Evolutionary conservation across 108 stramenopile species (phyloP).

Genomic region (Nannochloropsis gaditana): DNA sequence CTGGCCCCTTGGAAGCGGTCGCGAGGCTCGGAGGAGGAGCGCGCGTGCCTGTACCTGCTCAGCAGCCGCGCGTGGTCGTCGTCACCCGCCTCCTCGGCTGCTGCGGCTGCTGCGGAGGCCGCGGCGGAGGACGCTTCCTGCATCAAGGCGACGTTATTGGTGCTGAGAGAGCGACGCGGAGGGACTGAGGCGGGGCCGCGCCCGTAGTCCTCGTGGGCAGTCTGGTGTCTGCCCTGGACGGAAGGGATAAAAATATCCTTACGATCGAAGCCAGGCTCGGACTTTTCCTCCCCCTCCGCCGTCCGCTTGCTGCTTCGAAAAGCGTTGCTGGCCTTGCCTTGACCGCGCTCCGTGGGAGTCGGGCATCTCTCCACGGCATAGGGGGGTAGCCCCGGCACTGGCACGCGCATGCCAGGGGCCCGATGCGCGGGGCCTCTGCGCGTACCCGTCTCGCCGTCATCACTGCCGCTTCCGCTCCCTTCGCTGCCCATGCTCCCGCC

Average conservation of each 20-base stretch:
- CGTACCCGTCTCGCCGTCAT: background rate
- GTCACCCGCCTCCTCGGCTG: background rate
- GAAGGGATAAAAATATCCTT: background rate
- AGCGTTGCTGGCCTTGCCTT: background rate
- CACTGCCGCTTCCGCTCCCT: background rate
- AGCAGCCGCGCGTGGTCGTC: background rate
- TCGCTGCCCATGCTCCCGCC: conserved; percentile 7
- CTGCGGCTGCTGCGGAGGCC: background rate
- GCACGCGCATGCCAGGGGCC: background rate
- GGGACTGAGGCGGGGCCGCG: background rate
- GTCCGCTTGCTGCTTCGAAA: conserved; percentile 1
- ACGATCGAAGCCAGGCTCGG: background rate
- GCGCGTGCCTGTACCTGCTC: background rate
- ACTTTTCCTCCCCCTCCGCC: background rate
- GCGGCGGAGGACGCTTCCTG: background rate
- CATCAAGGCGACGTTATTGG: background rate
- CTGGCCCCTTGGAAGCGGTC: background rate
- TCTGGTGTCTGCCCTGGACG: background rate
- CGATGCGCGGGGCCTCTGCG: too few species aligned
- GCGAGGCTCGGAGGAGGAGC: conserved; percentile 2
- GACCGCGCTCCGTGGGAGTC: background rate
- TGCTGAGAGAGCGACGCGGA: background rate
- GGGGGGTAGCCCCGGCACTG: background rate
- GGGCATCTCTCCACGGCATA: background rate
- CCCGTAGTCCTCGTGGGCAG: background rate